Evolutionary conservation across 1,139 yeast species (phyloP), one percentile per base, ranked within the genome.

Genomic region (Spencermartinsiella ligniputridi): DNA sequence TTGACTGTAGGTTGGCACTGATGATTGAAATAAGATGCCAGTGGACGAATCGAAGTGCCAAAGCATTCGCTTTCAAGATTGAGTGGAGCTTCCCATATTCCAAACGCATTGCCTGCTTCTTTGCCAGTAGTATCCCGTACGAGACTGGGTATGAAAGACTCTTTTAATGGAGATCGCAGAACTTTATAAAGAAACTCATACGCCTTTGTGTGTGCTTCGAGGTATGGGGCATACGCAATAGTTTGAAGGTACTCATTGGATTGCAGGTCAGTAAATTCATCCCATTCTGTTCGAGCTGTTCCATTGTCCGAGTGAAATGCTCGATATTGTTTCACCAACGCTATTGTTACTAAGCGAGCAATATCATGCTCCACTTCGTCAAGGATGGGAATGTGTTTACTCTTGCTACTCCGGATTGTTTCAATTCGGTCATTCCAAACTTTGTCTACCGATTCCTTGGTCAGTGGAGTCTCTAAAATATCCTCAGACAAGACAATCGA

Each of bases 21-120:
- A 58, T 83, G 89, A 55, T 83, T 83, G 69, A 83, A 83, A 55
- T 70, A 82, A 1, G 89, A 82, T 0, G 84, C 87, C 16, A 76
- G 72, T 0, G 89, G 86, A 49, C 72, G 79, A 1, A 83, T 71
- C n/a, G 78, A 75, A 52, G 79, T 79, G 0, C 90, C 90, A 42
- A 81, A 69, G 54, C 77, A 81, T 56, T 83, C 90, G 46, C 75
- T 72, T 38, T 78, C 79, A 40, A 50, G 68, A 76, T 12, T 55
- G 46, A 42, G 65, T 53, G 51, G 69, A 58, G 39, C 58, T 37
- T 83, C 79, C 87, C 90, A 81, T 16, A 81, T 78, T 0, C 89
- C 89, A 63, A 83, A 83, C 0, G 89, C 83, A 57, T 83, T 83
- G n/a, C 85, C 83, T 30, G 81, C 74, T 50, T 81, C 84, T 33